Percentiles rank a stretch among this genome's conserved stretches.
Conservation (phyloP, 257 asterid species). For the Cynanchum wilfordii region DNA sequence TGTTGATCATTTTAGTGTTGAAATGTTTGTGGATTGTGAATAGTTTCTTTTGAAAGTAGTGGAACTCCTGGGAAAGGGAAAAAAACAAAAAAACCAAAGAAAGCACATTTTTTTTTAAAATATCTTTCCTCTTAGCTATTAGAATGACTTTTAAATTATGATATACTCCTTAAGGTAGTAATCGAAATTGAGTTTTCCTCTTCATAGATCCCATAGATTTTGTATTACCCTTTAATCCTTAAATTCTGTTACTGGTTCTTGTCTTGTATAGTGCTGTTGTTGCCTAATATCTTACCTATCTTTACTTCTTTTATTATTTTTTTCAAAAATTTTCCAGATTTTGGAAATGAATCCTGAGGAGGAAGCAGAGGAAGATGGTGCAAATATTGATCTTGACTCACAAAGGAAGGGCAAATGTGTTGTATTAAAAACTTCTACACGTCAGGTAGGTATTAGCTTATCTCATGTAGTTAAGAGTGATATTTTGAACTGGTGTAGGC, state of each 20-base stretch:
- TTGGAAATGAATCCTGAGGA: constrained; percentile 99
- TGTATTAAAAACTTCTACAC: constrained; percentile 90
- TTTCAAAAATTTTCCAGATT: constrained; percentile 36
- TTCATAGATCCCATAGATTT: background rate
- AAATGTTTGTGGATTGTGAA: too few relatives aligned
- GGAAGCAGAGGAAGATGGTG: constrained; percentile 99
- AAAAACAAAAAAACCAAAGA: too few relatives aligned
- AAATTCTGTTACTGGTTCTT: background rate
- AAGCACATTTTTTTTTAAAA: too few relatives aligned
- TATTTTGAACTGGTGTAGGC: background rate
- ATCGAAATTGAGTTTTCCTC: too few relatives aligned
- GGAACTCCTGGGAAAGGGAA: too few relatives aligned
- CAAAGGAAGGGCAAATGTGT: constrained; percentile 99
- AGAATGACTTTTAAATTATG: background rate
- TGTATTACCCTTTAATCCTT: background rate
- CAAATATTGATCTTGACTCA: constrained; percentile 95
- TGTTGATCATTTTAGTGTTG: too few relatives aligned
- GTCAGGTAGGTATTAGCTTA: constrained; percentile 62
- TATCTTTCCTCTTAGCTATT: too few relatives aligned
- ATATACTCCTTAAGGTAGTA: too few relatives aligned
- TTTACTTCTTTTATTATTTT: background rate
- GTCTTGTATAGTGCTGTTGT: background rate
- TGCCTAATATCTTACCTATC: background rate
- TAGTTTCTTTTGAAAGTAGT: too few relatives aligned
- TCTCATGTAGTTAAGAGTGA: background rate